Evolutionary conservation across 805 yeast genomes (phyloP), one percentile per base, ranked within the genome.

Genomic region (Clavispora carvajalis): DNA sequence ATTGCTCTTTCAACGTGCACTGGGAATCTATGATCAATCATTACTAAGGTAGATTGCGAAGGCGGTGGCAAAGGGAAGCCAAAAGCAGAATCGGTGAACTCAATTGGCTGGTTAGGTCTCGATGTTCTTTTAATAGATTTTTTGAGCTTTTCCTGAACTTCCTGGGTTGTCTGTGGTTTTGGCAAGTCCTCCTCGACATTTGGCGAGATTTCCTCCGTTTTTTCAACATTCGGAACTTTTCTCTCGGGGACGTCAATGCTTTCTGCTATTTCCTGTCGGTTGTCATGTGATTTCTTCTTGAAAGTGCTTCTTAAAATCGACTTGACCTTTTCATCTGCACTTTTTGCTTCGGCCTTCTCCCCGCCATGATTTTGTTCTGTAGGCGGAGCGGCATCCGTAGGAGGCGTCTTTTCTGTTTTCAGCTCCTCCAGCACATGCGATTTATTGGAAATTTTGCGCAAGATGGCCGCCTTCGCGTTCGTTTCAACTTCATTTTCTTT

Each of bases 1-100:
- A 93, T 85, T 0, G 99, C 99, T 30, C 99, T 74, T 62, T 93
- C 99, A 33, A 93, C 95, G 60, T 91, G 96, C 34, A 93, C 80
- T 0, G 98, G 97, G 60, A 86, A 85, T 47, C 99, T 71, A 53
- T 83, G 81, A 57, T 85, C 91, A 43, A 85, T 68, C 95, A 85
- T 85, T 15, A 84, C 75, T 28, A 85, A 67, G 0, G 93, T 85
- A 1, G 91, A 82, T 22, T 73, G 74, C 0, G 91, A 81, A 13
- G 87, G 76, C 26, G 89, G 88, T 1, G 95, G 95, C 40, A 85
- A 63, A 6, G 95, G 95, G 62, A 85, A 85, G 3, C 95, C 95
- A 64, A 85, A 85, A 2, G 95, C 91, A 21, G 91, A 82, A 49
- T 85, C 95, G 3, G 86, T 67, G 48, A 69, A 69, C 44, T 67